Conservation (phyloP, 371 early-diverging fungal species). For the Lichtheimia ornata region DNA sequence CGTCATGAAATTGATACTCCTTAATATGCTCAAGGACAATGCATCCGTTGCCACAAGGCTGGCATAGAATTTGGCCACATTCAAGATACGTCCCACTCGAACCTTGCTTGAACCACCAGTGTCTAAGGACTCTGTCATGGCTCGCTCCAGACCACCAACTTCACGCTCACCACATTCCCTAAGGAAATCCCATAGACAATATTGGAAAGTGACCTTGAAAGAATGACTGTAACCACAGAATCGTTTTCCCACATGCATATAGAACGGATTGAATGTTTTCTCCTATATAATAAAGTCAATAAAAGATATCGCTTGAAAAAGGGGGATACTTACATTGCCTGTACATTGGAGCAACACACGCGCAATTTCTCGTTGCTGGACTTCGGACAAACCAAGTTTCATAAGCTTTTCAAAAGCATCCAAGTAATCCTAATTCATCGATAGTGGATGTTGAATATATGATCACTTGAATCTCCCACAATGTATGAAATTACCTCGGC, state of each 20-base stretch:
- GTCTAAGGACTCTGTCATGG: conserved; percentile 15
- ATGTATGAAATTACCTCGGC: conserved; percentile 64
- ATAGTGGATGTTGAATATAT: not conserved
- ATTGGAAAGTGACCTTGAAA: conserved; percentile 92
- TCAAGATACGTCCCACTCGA: conserved; percentile 67
- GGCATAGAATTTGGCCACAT: conserved; percentile 76
- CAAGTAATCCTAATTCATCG: conserved; percentile 78
- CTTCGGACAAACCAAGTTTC: conserved; percentile 81
- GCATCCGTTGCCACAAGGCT: conserved; percentile 61
- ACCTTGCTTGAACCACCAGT: conserved; percentile 31
- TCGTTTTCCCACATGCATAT: conserved; percentile 80
- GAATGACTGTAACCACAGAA: conserved; percentile 78
- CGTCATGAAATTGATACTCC: conserved; percentile 76
- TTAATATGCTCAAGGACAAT: conserved; percentile 67
- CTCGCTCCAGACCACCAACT: conserved; percentile 74
- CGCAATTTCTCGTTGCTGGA: conserved; percentile 94
- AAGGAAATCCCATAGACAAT: conserved; percentile 91
- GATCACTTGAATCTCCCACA: not conserved
- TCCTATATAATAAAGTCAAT: conserved; percentile 62
- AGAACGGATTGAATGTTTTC: conserved; percentile 92
- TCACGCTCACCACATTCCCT: conserved; percentile 77
- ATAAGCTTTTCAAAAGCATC: conserved; percentile 90
- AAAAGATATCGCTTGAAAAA: not conserved
- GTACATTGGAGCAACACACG: conserved; percentile 90
- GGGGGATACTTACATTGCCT: conserved; percentile 61